Evolutionary conservation across 2,329 filamentous ascomycete species (phyloP), one percentile per base, ranked within the genome.

Genomic region (Apiospora malaysiana): DNA sequence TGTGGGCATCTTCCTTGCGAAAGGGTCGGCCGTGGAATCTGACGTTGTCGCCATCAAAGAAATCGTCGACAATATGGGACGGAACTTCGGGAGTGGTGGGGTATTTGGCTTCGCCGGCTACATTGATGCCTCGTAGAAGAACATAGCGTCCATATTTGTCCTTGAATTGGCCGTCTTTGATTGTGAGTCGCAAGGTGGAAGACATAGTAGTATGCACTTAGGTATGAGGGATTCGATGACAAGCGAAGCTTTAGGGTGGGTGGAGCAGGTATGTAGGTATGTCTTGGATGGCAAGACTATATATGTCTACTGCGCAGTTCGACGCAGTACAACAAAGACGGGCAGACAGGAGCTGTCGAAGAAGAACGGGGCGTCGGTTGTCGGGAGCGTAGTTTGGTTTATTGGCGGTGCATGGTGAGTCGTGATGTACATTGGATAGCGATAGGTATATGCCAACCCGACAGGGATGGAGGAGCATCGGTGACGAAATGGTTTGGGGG

Each of bases 41-140:
- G 73, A 98, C 93, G 75, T 91, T 90, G 81, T 99, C 95, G 77
- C 93, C 95, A 73, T 98, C 93, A 81, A 97, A 98, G 86, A 99
- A 99, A 76, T 90, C 85, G 18, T 94, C 88, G 43, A 86, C 81
- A 14, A 93, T 81, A 79, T 98, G 93, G 0, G 96, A 97, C 6
- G 94, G 94, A 69, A 93, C 86, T 74, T 97, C 86, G 21, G 96
- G 96, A 46, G 86, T 86, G 78, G 92, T 94, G 42, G 96, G 96
- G 71, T 94, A 92, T 83, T 99, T 99, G 77, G 93, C 91, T 79
- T 98, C 95, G 74, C 90, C 94, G 47, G 95, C 94, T 73, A 97
- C 89, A 79, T 99, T 99, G 85, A 99, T 97, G 74, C 96, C 96
- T 74, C 96, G 91, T 63, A 99, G 86, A 2, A 94, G 92, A 70